These are phyloP conservation scores for Leptographium lundbergii DNA, from an alignment of 2,329 filamentous ascomycete genomes.

Conservation along the genomic window DNA sequence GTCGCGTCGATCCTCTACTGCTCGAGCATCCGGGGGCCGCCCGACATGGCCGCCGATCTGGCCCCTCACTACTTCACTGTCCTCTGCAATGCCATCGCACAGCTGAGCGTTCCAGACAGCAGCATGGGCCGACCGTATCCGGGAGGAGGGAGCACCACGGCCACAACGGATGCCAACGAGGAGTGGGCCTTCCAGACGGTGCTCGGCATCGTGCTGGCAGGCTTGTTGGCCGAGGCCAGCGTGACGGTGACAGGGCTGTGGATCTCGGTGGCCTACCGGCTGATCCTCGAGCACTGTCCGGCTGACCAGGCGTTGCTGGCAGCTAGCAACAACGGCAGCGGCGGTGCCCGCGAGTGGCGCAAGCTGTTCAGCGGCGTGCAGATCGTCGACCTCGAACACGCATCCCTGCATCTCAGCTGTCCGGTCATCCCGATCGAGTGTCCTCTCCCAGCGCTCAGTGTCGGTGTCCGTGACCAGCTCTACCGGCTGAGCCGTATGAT, in stretches of 20 bases:
- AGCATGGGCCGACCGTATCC: slow-evolving; percentile 4
- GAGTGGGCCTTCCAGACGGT: slow-evolving; percentile 13
- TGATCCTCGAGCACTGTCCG: slow-evolving; percentile 11
- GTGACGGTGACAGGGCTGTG: slow-evolving; percentile 7
- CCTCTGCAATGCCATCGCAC: slow-evolving; percentile 9
- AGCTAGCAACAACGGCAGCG: not conserved
- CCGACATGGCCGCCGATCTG: slow-evolving; percentile 1
- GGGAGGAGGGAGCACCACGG: not conserved
- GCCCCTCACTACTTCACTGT: slow-evolving; percentile 11
- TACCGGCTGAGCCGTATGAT: slow-evolving; percentile 12
- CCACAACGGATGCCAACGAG: not conserved
- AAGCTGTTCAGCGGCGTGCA: slow-evolving; percentile 11
- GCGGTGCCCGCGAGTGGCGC: slow-evolving; percentile 7
- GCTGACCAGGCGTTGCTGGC: not conserved
- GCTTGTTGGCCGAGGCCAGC: slow-evolving; percentile 9
- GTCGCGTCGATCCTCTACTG: slow-evolving; percentile 31
- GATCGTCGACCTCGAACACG: slow-evolving; percentile 11
- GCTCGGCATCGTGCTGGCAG: slow-evolving; percentile 10
- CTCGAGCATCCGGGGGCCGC: slow-evolving; percentile 13
- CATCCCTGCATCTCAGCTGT: slow-evolving; percentile 10
- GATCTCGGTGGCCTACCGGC: slow-evolving; percentile 11
- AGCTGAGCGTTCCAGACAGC: slow-evolving; percentile 9
- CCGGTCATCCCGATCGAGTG: slow-evolving; percentile 8
- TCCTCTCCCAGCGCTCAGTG: slow-evolving; percentile 6
- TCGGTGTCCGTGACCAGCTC: slow-evolving; percentile 7